Percentiles rank a stretch among this genome's conserved stretches.
These are phyloP conservation scores for Neospermospora avenae DNA, from an alignment of 2,329 filamentous ascomycete genomes.

Conservation along the genomic window DNA sequence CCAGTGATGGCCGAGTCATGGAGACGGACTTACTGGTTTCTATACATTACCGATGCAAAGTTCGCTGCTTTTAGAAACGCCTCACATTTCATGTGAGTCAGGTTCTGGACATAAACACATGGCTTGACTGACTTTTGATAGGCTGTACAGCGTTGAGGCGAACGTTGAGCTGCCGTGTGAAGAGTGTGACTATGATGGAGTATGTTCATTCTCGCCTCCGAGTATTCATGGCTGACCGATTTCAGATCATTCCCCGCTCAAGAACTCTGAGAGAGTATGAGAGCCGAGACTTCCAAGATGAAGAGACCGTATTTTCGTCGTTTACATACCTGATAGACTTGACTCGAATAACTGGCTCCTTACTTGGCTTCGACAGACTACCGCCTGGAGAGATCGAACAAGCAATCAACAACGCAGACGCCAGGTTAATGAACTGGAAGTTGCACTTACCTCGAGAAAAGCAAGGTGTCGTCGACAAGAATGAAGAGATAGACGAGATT, in stretches of 20 bases:
- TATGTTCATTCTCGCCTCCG: conserved; percentile 27
- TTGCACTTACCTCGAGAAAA: conserved; percentile 41
- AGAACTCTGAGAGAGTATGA: conserved; percentile 38
- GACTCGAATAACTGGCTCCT: conserved; percentile 35
- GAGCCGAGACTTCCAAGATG: conserved; percentile 35
- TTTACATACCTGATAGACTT: conserved; percentile 40
- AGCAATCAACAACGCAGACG: conserved; percentile 37
- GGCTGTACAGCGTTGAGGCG: conserved; percentile 31
- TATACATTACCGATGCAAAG: conserved; percentile 34
- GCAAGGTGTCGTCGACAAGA: conserved; percentile 38
- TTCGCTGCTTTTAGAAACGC: conserved; percentile 24
- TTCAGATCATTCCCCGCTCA: conserved; percentile 37
- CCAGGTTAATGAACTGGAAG: conserved; percentile 39
- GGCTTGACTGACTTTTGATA: conserved; percentile 7
- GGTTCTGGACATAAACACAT: not conserved
- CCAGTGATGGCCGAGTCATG: conserved; percentile 40
- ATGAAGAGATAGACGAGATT: conserved; percentile 39
- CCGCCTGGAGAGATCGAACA: conserved; percentile 25
- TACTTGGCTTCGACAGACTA: conserved; percentile 33
- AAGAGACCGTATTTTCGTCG: conserved; percentile 38
- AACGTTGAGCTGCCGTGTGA: conserved; percentile 41
- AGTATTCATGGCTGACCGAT: conserved; percentile 11
- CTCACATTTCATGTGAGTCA: conserved; percentile 27
- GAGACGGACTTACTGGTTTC: conserved; percentile 41
- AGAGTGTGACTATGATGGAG: conserved; percentile 42